Evolutionary conservation across 164 flowering plant genomes (phyloP).

Genomic region (Cinnamomum micranthum): DNA sequence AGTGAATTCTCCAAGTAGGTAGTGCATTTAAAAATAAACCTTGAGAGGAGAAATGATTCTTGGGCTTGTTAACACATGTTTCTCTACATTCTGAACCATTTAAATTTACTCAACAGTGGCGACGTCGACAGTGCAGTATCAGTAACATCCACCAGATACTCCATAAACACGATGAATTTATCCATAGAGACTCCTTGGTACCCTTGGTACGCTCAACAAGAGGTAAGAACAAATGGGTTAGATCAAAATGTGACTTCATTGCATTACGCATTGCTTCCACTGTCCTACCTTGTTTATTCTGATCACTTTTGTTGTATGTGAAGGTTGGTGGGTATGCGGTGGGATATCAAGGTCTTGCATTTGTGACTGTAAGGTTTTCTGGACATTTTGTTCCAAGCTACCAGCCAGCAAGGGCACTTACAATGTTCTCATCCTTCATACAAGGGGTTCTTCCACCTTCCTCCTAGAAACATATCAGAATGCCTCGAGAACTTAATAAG

Average conservation of each 20-base stretch:
- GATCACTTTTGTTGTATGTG: neutral
- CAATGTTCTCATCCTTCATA: slow-evolving; percentile 28
- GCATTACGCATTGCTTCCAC: no score
- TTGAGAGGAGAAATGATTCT: no score
- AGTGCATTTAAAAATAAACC: no score
- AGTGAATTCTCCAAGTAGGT: no score
- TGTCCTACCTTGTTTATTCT: neutral
- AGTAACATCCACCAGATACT: slow-evolving; percentile 29
- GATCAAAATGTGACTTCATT: neutral
- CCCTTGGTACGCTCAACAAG: slow-evolving; percentile 31
- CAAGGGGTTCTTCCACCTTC: slow-evolving; percentile 35
- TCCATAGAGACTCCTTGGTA: slow-evolving; percentile 29
- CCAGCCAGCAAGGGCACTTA: slow-evolving; percentile 30
- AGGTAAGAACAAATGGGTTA: slow-evolving; percentile 20
- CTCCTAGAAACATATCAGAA: no score
- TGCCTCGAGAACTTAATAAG: no score
- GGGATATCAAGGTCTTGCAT: slow-evolving; percentile 29
- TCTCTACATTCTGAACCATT: no score
- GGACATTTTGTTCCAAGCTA: slow-evolving; percentile 37
- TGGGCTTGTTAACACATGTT: no score
- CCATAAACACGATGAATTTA: slow-evolving; percentile 23
- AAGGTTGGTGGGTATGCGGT: slow-evolving; percentile 31
- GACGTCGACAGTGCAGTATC: slow-evolving; percentile 7
- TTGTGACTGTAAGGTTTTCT: slow-evolving; percentile 40
- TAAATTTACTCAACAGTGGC: neutral